phyloP scores from a whole-genome alignment of 768 basidiomycete genomes.

The Boletus tylopilopsis region DNA sequence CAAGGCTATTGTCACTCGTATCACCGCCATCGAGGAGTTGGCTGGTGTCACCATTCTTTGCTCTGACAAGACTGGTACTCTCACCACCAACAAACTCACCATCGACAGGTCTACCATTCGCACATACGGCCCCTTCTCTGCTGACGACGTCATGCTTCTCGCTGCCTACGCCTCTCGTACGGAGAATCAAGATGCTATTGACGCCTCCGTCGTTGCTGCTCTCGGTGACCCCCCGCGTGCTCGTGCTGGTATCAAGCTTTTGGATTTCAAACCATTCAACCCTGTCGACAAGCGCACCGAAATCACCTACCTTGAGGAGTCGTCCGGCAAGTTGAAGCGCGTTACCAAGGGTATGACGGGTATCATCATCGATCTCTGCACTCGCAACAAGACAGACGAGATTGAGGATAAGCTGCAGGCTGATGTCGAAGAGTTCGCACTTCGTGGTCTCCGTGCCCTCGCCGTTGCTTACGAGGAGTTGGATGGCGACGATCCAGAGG shows the following conservation, averaged over 20 bases:
- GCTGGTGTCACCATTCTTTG: constrained; percentile 98
- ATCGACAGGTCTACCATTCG: constrained; percentile 91
- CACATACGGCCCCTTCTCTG: constrained; percentile 83
- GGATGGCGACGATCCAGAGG: constrained; percentile 75
- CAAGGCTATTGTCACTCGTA: constrained; percentile 99
- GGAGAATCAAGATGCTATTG: constrained; percentile 99
- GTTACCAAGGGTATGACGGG: constrained; percentile 99
- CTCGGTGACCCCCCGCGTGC: constrained; percentile 70
- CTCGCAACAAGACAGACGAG: constrained; percentile 94
- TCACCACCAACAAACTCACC: constrained; percentile 99
- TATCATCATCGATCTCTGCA: constrained; percentile 95
- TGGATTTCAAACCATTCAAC: constrained; percentile 99
- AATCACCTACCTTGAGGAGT: constrained; percentile 94
- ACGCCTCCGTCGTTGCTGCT: constrained; percentile 78
- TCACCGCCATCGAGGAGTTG: constrained; percentile 97
- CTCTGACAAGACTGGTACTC: constrained; percentile 98
- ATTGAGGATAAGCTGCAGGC: constrained; percentile 87
- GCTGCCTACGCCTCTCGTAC: constrained; percentile 96
- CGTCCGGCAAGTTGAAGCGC: constrained; percentile 94
- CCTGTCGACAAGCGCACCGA: constrained; percentile 99
- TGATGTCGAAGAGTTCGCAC: constrained; percentile 95
- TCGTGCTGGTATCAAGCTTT: constrained; percentile 88
- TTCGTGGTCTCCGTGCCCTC: constrained; percentile 92
- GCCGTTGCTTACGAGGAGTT: constrained; percentile 95
- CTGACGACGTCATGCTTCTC: constrained; percentile 89